Base-by-base conservation (phyloP, 1,139 yeast genomes). In the Saccharomyces hybrid region DNA sequence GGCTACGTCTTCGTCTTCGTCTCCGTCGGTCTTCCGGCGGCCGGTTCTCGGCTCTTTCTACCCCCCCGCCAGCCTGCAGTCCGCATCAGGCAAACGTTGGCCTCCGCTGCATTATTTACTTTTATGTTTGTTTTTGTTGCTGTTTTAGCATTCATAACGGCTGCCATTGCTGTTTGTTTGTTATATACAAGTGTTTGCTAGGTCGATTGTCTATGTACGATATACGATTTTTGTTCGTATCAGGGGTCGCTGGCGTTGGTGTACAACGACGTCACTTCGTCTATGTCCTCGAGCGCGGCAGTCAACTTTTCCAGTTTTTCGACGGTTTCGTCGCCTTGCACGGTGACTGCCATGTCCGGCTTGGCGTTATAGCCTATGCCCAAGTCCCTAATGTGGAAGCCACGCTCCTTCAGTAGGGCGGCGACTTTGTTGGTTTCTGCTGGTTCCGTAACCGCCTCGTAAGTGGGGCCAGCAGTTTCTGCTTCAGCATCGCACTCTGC, bases 221-320 rank as follows among this genome's bases (percentile, higher is more conserved):
- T 4, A 19, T 19, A 19, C 23, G 23, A 19, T 19, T 19, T 19
- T 11, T 38, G 42, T 8, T 77, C 93, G 61, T 80, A 75, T 72
- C 87, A 88, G 58, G 87, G 82, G 60, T 84, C 89, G 7, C 89
- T 82, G 34, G 91, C 87, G 63, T 91, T 49, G 38, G 52, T 49
- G 28, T 49, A 49, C 16, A 49, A 38, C 16, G 52, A 49, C 97
- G 50, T 87, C 23, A 88, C 73, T 46, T 83, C 88, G 57, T 88
- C 95, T 52, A 91, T 74, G 54, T 77, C 76, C 28, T 72, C 75
- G 49, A 86, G 42, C 5, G 52, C 46, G 28, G 44, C 46, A 9
- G 42, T 70, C 41, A 90, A 80, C 65, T 83, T 86, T 26, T 78
- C 78, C 61, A 81, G 79, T 31, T 78, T 77, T 57, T 76, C 77